A percentile compares a stretch with the other conserved stretches of the same genome.
Evolutionary conservation across 2,329 filamentous ascomycete species (phyloP).

Genomic region (Kalmusia sp.): DNA sequence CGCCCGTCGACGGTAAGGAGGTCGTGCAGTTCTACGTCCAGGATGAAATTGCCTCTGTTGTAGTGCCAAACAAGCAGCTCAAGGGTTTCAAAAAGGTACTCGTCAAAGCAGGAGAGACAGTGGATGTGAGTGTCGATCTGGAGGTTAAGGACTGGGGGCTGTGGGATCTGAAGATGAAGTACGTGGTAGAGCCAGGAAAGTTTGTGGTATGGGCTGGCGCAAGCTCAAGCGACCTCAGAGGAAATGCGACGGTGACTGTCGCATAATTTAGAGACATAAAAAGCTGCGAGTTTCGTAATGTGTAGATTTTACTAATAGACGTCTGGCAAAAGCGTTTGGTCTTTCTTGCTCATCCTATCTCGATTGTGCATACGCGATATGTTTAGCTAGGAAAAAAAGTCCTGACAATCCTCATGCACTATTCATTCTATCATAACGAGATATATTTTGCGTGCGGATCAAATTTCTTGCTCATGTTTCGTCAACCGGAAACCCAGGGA

Average conservation of each 20-base stretch:
- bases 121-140: conserved; percentile 60
- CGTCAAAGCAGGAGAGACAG: conserved; percentile 66
- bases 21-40: conserved; percentile 73
- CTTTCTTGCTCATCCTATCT: too few species aligned
- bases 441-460: too few species aligned
- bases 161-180: conserved; percentile 69
- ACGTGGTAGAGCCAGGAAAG: conserved; percentile 75
- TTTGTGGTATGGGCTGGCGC: conserved; percentile 68
- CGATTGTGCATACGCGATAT: too few species aligned
- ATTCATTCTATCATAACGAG: too few species aligned
- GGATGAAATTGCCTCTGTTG: conserved; percentile 67
- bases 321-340: too few species aligned
- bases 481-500: too few species aligned
- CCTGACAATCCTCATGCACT: too few species aligned
- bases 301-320: too few species aligned
- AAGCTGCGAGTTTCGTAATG: too few species aligned
- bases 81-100: conserved; percentile 73
- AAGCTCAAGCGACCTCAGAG: conserved; percentile 64
- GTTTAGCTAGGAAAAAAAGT: too few species aligned
- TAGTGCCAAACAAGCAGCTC: conserved; percentile 69
- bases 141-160: conserved; percentile 60
- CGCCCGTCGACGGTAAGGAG: conserved; percentile 65
- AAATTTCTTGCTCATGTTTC: too few species aligned
- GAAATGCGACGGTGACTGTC: conserved; percentile 65
- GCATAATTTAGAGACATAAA: neutral